Evolutionary conservation across 2,329 filamentous ascomycete genomes (phyloP), one percentile per base, ranked within the genome.

Genomic region (Aureobasidium sp.): DNA sequence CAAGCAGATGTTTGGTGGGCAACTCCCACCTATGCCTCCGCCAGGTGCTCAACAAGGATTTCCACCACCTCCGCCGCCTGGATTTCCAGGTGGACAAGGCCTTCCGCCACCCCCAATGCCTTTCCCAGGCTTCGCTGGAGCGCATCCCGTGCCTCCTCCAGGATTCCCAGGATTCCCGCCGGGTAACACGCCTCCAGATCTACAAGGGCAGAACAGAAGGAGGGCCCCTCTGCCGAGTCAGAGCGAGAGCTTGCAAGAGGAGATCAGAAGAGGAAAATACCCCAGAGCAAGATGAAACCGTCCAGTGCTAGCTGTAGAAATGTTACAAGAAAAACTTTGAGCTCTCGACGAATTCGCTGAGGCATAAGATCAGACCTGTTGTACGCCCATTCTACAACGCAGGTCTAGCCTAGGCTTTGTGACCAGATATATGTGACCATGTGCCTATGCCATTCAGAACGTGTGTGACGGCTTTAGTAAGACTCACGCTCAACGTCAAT

Each of bases 151-250:
- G 39, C 69, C 68, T 24, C 70, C 69, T 20, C 68, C 69, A 17
- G 70, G 70, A 1, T 68, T 70, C 37, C 66, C 67, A 44, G 68
- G 66, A 13, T 70, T 71, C 43, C 68, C 66, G 24, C 67, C 66
- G 34, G 57, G 57, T 26, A 36, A 36, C 10, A 37, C 29, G 26
- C 17, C 46, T 29, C 34, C 15, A 5, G 57, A 60, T 46, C 5
- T 34, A 12, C 57, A 60, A 26, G 44, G 39, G 26, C 55, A 59
- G 32, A 69, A 85, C 20, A 81, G 88, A 64, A 81, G 78, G 67
- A 77, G 87, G 64, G 89, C 83, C 6, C 90, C 89, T 9, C 75
- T 96, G 47, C 91, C 91, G 0, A 92, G 89, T 71, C 91, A 95
- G 75, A 85, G 89, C 71, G 91, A 94, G 72, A 92, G 89, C 68